A percentile compares a stretch with the other conserved stretches of the same genome.
These are phyloP conservation scores for Chernovozyma sophiae-reginae DNA, from an alignment of 1,139 yeast species.

Conservation along the genomic window DNA sequence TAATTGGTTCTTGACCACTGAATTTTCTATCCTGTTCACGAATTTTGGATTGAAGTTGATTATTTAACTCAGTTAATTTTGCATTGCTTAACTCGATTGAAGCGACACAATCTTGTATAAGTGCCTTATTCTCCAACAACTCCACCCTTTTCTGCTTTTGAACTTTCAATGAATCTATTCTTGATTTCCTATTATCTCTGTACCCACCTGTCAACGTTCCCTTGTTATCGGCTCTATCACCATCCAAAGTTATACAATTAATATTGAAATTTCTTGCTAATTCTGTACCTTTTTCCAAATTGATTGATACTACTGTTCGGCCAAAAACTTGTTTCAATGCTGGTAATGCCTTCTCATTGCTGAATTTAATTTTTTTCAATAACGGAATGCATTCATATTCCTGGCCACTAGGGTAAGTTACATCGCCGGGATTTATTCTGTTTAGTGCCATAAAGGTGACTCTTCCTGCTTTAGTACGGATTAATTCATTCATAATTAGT, in stretches of 20 bases:
- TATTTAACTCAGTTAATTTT: constrained; percentile 29
- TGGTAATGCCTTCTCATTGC: constrained; percentile 44
- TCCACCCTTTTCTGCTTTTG: constrained; percentile 52
- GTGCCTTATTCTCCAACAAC: constrained; percentile 31
- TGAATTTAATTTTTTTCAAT: constrained; percentile 64
- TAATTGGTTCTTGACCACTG: constrained; percentile 41
- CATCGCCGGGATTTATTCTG: constrained; percentile 43
- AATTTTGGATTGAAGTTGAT: constrained; percentile 43
- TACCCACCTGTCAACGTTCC: constrained; percentile 93
- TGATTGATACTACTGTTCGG: constrained; percentile 70
- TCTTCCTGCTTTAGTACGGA: constrained; percentile 70
- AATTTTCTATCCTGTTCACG: constrained; percentile 31
- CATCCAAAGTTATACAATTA: constrained; percentile 84
- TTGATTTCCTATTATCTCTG: constrained; percentile 62
- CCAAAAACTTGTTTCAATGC: constrained; percentile 83
- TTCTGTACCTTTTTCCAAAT: constrained; percentile 65
- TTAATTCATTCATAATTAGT: constrained; percentile 68
- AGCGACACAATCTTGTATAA: constrained; percentile 17
- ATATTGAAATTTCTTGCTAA: constrained; percentile 60
- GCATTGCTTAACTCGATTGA: constrained; percentile 25
- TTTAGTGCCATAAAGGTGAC: constrained; percentile 90
- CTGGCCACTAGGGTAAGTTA: constrained; percentile 51
- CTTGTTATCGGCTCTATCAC: constrained; percentile 78
- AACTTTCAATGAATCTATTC: constrained; percentile 64
- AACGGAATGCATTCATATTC: constrained; percentile 63